phyloP scores from a whole-genome alignment of 1,139 yeast species.

The Geotrichum siamense region DNA sequence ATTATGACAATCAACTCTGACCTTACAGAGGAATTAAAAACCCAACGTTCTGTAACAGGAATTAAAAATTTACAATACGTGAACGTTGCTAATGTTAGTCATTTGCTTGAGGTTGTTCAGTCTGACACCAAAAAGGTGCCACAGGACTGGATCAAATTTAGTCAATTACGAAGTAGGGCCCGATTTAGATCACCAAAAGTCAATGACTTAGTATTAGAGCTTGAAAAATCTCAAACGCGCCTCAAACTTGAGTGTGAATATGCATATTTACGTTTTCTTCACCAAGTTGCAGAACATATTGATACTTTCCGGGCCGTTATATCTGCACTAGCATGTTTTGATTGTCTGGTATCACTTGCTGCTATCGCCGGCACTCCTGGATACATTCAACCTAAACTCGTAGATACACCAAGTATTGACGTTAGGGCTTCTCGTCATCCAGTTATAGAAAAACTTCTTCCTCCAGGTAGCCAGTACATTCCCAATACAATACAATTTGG shows the following conservation, averaged over 20 bases:
- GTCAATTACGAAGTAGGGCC: conserved; percentile 62
- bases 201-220: conserved; percentile 43
- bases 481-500: conserved; percentile 59
- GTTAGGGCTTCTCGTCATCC: conserved; percentile 70
- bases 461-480: conserved; percentile 42
- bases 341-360: conserved; percentile 67
- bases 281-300: conserved; percentile 42
- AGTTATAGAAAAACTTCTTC: conserved; percentile 51
- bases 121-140: conserved; percentile 56
- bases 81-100: conserved; percentile 56
- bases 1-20: conserved; percentile 11
- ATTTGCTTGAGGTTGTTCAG: conserved; percentile 66
- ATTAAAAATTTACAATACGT: conserved; percentile 54
- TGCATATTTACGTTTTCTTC: conserved; percentile 49
- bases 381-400: conserved; percentile 52
- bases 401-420: conserved; percentile 46
- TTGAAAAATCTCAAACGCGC: conserved; percentile 58
- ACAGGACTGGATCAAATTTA: conserved; percentile 64
- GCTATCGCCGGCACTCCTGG: conserved; percentile 48
- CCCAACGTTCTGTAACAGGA: conserved; percentile 43
- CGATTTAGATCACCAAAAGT: conserved; percentile 65
- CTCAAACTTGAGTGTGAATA: conserved; percentile 49
- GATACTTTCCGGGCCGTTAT: conserved; percentile 46
- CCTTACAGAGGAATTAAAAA: conserved; percentile 40
- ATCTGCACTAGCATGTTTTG: conserved; percentile 51